Conservation (phyloP, 805 yeast genomes). For the Yarrowia alimentaria region DNA sequence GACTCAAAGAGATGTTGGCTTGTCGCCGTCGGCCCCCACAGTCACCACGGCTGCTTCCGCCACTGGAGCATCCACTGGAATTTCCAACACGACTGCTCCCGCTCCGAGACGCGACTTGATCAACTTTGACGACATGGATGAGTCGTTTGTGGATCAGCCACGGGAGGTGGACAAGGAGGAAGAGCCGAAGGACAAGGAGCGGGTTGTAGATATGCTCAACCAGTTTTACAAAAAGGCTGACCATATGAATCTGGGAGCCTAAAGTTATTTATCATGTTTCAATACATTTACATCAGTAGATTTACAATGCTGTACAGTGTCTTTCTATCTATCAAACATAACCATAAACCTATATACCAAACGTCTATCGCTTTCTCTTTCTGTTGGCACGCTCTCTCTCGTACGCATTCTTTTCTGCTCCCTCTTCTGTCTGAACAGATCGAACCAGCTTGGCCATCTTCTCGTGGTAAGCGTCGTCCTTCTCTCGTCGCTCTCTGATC, state of each 20-base stretch:
- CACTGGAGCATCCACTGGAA: no score
- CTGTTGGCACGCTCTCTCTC: conserved; percentile 78
- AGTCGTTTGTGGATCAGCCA: conserved; percentile 7
- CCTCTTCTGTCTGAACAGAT: conserved; percentile 88
- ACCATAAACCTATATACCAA: not conserved
- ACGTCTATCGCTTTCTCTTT: conserved; percentile 42
- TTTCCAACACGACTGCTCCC: conserved; percentile 9
- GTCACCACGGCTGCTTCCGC: conserved; percentile 7
- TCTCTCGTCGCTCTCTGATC: conserved; percentile 70
- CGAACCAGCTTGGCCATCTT: conserved; percentile 86
- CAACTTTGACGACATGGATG: conserved; percentile 17
- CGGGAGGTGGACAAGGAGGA: not conserved
- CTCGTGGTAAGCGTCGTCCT: conserved; percentile 76
- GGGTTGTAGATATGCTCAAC: conserved; percentile 25
- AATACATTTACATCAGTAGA: no score
- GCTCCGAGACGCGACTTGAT: conserved; percentile 12
- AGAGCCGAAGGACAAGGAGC: conserved; percentile 20
- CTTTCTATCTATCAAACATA: no score
- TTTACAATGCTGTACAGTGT: no score
- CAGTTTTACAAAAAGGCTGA: conserved; percentile 25
- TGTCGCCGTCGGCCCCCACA: conserved; percentile 3
- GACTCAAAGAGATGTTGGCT: not conserved
- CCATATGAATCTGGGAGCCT: conserved; percentile 13
- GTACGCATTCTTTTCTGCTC: conserved; percentile 89
- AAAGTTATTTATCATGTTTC: conserved; percentile 5